Percentiles rank a stretch among this genome's conserved stretches.
These are phyloP conservation scores for Lasiosphaeriaceae sp. DNA, from an alignment of 495 filamentous ascomycete species.

Conservation along the genomic window DNA sequence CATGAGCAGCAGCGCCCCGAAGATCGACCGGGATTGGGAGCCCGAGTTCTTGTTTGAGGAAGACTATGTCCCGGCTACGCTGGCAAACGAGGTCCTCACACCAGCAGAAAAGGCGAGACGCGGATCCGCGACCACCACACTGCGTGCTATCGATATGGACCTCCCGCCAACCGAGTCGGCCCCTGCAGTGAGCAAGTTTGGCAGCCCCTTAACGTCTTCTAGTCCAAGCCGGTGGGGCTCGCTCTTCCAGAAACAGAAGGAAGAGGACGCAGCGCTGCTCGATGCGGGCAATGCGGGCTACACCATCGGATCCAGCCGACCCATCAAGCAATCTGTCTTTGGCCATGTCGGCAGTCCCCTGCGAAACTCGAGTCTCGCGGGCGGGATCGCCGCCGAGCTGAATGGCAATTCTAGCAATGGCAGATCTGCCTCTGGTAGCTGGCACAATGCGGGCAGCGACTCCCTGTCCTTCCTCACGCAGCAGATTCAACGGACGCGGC, in stretches of 20 bases:
- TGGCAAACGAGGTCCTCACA: conserved; percentile 83
- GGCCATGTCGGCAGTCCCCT: conserved; percentile 92
- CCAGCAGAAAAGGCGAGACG: conserved; percentile 84
- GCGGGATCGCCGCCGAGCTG: conserved; percentile 62
- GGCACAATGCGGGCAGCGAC: conserved; percentile 40
- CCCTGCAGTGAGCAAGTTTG: conserved; percentile 61
- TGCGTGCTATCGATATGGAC: conserved; percentile 52
- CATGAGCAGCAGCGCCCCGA: conserved; percentile 76
- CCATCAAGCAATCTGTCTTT: conserved; percentile 54
- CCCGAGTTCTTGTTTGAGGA: conserved; percentile 88
- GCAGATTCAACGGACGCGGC: conserved; percentile 57
- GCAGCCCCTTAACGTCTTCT: conserved; percentile 67
- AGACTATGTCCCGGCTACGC: conserved; percentile 79
- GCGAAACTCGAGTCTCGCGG: conserved; percentile 71
- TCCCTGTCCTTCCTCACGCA: conserved; percentile 68
- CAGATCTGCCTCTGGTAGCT: conserved; percentile 26
- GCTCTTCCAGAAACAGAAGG: conserved; percentile 71
- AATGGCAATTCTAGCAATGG: conserved; percentile 26
- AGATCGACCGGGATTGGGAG: conserved; percentile 72
- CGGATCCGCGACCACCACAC: conserved; percentile 50
- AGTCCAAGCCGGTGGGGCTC: conserved; percentile 86
- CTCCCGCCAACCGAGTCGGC: conserved; percentile 43
- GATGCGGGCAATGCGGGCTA: conserved; percentile 8
- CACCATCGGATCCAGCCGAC: conserved; percentile 15
- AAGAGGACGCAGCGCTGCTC: conserved; percentile 62